Evolutionary conservation across 2,329 filamentous ascomycete genomes (phyloP).

Genomic region (Colletotrichum magnum): DNA sequence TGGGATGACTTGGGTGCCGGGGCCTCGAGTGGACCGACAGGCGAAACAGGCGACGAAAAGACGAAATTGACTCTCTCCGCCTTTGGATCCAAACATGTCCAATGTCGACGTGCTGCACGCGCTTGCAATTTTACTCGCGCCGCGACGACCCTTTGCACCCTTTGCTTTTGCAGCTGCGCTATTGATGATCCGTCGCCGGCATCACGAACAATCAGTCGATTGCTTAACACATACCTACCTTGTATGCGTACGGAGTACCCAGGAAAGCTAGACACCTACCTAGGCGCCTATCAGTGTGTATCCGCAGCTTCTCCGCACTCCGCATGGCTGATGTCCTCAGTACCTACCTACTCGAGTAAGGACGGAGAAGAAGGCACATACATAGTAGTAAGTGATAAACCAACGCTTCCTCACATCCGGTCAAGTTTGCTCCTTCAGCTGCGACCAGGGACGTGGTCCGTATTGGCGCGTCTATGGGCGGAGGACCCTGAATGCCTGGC

Average conservation of each 20-base stretch:
- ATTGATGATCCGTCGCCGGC: slow-evolving; percentile 30
- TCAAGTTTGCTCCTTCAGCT: not conserved
- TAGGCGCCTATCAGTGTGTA: too few species aligned
- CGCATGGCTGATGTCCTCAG: too few species aligned
- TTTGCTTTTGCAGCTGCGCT: slow-evolving; percentile 38
- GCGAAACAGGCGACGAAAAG: slow-evolving; percentile 38
- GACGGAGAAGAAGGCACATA: too few species aligned
- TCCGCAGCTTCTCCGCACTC: too few species aligned
- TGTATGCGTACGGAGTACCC: too few species aligned
- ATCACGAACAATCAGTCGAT: not conserved
- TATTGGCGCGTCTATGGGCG: not conserved
- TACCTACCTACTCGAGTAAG: too few species aligned
- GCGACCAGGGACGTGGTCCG: slow-evolving; percentile 1
- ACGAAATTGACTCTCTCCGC: slow-evolving; percentile 39
- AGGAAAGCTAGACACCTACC: too few species aligned
- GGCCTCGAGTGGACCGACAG: slow-evolving; percentile 34
- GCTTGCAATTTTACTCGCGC: slow-evolving; percentile 35
- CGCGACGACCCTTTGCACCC: slow-evolving; percentile 25
- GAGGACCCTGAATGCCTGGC: slow-evolving; percentile 1
- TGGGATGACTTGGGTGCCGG: slow-evolving; percentile 30
- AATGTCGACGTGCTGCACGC: slow-evolving; percentile 35
- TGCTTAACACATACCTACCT: too few species aligned
- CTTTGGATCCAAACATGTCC: slow-evolving; percentile 14
- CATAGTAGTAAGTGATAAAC: too few species aligned
- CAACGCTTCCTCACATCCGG: too few species aligned